Evolutionary conservation across 345 rosid genomes (phyloP).

Genomic region (Moringa oleifera): DNA sequence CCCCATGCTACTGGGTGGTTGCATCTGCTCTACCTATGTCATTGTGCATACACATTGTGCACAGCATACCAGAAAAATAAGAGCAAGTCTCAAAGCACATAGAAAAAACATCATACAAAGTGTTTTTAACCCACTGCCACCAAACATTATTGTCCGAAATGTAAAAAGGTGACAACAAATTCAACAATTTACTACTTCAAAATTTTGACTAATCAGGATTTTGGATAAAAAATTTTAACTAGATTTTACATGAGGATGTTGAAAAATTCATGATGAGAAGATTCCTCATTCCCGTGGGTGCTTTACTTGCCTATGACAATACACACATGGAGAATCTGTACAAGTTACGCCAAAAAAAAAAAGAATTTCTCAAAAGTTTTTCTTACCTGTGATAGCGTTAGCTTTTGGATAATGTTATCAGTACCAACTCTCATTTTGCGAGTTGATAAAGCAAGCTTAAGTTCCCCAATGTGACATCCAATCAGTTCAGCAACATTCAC

Average conservation of each 20-base stretch:
- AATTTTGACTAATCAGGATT: too few species aligned
- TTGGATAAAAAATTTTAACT: background rate
- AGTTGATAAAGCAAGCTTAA: constrained; percentile 74
- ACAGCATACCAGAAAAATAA: constrained; percentile 9
- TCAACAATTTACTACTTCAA: too few species aligned
- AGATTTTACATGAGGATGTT: background rate
- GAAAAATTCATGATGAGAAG: background rate
- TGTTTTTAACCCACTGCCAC: too few species aligned
- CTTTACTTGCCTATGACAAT: too few species aligned
- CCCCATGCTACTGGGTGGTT: background rate
- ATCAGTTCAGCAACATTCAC: constrained; percentile 69
- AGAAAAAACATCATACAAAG: too few species aligned
- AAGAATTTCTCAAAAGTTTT: background rate
- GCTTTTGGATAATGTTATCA: constrained; percentile 83
- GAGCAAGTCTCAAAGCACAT: background rate
- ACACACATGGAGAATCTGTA: too few species aligned
- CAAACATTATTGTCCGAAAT: too few species aligned
- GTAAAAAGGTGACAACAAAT: too few species aligned
- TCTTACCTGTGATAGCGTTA: constrained; percentile 79
- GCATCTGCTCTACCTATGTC: background rate
- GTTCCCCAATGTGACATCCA: constrained; percentile 63
- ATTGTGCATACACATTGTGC: background rate
- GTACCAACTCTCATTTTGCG: constrained; percentile 94
- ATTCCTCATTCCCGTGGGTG: too few species aligned
- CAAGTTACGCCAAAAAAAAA: too few species aligned